phyloP scores from a whole-genome alignment of 1,139 yeast genomes.

The Pichia cactophila region DNA sequence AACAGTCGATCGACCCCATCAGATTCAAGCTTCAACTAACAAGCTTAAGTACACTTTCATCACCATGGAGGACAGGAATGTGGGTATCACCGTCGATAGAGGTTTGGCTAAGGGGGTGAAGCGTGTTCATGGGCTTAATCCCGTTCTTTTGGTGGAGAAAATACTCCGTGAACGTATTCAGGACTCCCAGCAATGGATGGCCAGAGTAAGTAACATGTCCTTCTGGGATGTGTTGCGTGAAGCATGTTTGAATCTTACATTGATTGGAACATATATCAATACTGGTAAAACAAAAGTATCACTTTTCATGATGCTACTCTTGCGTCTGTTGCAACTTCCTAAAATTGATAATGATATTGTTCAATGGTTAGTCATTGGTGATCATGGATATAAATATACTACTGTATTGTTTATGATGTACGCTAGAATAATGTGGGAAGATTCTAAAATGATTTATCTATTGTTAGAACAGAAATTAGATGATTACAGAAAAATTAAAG shows the following conservation, averaged over 20 bases:
- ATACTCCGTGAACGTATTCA: slow-evolving; percentile 61
- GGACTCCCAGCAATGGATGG: slow-evolving; percentile 65
- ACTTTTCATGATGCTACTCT: slow-evolving; percentile 56
- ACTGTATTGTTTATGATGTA: slow-evolving; percentile 55
- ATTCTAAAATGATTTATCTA: slow-evolving; percentile 39
- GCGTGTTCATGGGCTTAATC: slow-evolving; percentile 37
- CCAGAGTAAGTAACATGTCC: slow-evolving; percentile 51
- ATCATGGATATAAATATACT: slow-evolving; percentile 59
- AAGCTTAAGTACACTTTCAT: too few species aligned
- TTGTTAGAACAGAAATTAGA: slow-evolving; percentile 44
- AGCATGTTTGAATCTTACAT: slow-evolving; percentile 25
- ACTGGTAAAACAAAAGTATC: slow-evolving; percentile 41
- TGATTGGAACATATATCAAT: slow-evolving; percentile 44
- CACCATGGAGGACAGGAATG: background rate
- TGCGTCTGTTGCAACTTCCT: slow-evolving; percentile 55
- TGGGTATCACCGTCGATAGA: slow-evolving; percentile 26
- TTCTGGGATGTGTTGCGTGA: slow-evolving; percentile 43
- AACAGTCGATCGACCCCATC: background rate
- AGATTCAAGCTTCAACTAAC: too few species aligned
- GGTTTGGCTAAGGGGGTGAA: slow-evolving; percentile 27
- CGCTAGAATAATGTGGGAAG: slow-evolving; percentile 40
- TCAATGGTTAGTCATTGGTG: slow-evolving; percentile 39
- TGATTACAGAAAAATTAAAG: slow-evolving; percentile 49
- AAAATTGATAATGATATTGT: slow-evolving; percentile 47
- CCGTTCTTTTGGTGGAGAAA: slow-evolving; percentile 54